Evolutionary conservation across 2,329 filamentous ascomycete species (phyloP), one percentile per base, ranked within the genome.

Genomic region (Ophiostoma tasmaniense): DNA sequence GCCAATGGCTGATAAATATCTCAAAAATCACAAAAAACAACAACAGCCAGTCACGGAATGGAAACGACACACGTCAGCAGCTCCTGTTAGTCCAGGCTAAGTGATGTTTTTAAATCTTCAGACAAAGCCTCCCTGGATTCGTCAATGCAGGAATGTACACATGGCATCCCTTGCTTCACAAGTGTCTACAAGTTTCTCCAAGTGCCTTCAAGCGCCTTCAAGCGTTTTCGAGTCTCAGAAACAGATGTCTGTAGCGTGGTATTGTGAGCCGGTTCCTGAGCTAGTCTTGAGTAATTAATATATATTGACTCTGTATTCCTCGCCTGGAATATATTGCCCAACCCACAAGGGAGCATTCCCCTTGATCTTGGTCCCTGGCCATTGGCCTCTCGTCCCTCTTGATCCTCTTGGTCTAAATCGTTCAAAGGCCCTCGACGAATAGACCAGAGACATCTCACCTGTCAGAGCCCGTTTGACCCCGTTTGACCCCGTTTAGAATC

Each of bases 231-330:
- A 22, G 33, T 17, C n/a, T 39, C 3, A 25, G 10, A 64, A 20
- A 30, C 22, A 14, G 3, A 11, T 59, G 25, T 28, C 25, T 59
- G 52, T 37, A 37, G 61, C 61, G 30, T 37, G 30, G 25, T 64
- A 35, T 64, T 64, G 61, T 5, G 8, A 64, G 20, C 17, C 14
- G 30, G 30, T 35, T 64, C 30, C 61, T 35, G 33, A 64, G 61
- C 61, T 35, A 64, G 30, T n/a, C 30, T 20, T n/a, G 17, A 20
- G n/a, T 45, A 45, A 37, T 62, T 62, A 55, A 55, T 55, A 64
- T 42, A 64, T 64, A 64, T 64, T 64, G 62, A 22, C 35, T 14
- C 33, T 37, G 62, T 64, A 64, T 64, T 64, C 62, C 62, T 64
- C n/a, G 33, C 35, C 35, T 35, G 20, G 28, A 35, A 25, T 22